Base-by-base conservation (phyloP, 495 filamentous ascomycete species). In the Daldinia concentrica region DNA sequence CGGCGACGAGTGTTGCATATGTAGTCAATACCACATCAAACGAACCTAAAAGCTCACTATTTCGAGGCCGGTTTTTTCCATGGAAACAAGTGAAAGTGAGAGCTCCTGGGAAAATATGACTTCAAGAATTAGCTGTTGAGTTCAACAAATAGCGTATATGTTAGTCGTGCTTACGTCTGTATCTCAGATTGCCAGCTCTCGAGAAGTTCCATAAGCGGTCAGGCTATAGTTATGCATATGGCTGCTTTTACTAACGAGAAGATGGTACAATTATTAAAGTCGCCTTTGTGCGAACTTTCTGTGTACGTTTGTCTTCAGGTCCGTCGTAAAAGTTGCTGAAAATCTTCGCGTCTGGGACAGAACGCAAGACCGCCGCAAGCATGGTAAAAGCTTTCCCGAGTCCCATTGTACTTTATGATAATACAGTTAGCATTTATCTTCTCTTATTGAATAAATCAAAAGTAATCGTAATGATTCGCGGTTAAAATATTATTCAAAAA, bases 1-100 rank as follows among this genome's bases (percentile, higher is more conserved):
- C 68, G 9, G 62, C 48, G 7, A 27, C 51, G n/a, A 67, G n/a
- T 34, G 68, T 67, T 22, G 57, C 43, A 24, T 22, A 48, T 1
- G 43, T 48, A 22, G 43, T 48, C 19, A 24, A 48, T 11, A 48
- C 19, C 19, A 48, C 19, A 24, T 48, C 43, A 48, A 22, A 45
- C 9, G n/a, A 2, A 45, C 17, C 11, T 17, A 45, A 45, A 22
- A 17, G 7, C 41, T 45, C 41, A 4, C 9, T 45, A 9, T 45
- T 12, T 6, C 7, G 41, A 22, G 41, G 41, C 3, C 41, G 41
- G 3, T 9, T 19, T 22, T 45, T 19, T 6, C 41, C 41, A 9
- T 45, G 17, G 7, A 45, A 45, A 3, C n/a, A 22, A 11, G 7
- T 12, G 17, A 19, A 22, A 17, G 17, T 45, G 11, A 45, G 41